Percentiles rank a stretch among this genome's conserved stretches.
phyloP scores from a whole-genome alignment of 1,139 yeast genomes.

The Saccharomyces hybrid region DNA sequence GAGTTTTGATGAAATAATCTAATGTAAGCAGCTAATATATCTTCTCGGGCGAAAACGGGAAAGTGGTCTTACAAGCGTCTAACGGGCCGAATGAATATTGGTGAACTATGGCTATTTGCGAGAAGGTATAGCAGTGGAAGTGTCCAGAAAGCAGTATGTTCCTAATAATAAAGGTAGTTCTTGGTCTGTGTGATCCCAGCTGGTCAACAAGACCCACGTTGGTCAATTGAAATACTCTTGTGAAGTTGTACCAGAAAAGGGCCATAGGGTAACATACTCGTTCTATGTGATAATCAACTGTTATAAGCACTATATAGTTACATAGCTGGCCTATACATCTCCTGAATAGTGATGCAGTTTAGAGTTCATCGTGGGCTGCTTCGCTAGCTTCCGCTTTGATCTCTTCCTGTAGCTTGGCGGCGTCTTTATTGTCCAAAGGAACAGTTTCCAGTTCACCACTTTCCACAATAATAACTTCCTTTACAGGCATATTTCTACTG shows the following conservation, averaged over 20 bases:
- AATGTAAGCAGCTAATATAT: background rate
- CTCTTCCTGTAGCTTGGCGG: background rate
- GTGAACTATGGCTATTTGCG: background rate
- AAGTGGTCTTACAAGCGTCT: background rate
- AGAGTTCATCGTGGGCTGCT: background rate
- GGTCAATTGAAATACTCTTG: background rate
- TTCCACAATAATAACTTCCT: conserved; percentile 42
- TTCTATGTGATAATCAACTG: background rate
- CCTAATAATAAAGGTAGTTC: background rate
- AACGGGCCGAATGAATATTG: background rate
- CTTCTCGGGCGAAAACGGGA: conserved; percentile 1
- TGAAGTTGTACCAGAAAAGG: background rate
- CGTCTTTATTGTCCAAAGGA: conserved; percentile 6
- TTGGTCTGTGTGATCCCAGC: background rate
- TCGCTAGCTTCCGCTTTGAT: background rate
- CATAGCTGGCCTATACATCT: background rate
- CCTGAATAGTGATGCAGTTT: background rate
- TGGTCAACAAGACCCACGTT: background rate
- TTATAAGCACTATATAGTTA: background rate
- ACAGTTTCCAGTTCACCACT: conserved; percentile 31
- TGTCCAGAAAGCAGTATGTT: background rate
- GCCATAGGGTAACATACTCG: background rate
- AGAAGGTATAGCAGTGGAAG: background rate
- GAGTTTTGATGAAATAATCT: background rate
- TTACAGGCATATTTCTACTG: conserved; percentile 45